Percentiles rank a stretch among this genome's conserved stretches.
Conservation (phyloP, 495 filamentous ascomycete genomes). For the Aspergillus panamensis region DNA sequence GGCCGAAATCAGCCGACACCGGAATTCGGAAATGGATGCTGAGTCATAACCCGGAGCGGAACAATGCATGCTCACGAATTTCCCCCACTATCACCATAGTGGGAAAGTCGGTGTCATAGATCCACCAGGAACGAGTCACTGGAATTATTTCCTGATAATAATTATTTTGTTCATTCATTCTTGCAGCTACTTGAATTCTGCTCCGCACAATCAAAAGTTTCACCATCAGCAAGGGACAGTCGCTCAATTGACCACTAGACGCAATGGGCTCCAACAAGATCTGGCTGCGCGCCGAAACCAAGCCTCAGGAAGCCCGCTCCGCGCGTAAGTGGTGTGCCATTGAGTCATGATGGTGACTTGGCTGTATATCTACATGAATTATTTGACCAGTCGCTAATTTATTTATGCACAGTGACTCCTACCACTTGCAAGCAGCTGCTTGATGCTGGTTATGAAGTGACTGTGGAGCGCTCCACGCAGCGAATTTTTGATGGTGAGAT, state of each 20-base stretch:
- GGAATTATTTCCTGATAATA: constrained; percentile 4
- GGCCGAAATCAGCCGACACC: constrained; percentile 17
- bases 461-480: constrained; percentile 73
- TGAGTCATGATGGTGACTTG: constrained; percentile 10
- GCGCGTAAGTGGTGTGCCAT: constrained; percentile 32
- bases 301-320: constrained; percentile 48
- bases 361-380: not conserved
- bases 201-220: not conserved
- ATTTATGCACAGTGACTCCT: constrained; percentile 49
- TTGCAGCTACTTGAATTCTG: constrained; percentile 7
- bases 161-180: constrained; percentile 11
- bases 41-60: constrained; percentile 41
- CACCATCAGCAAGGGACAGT: not conserved
- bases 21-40: constrained; percentile 21
- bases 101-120: constrained; percentile 35
- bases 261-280: constrained; percentile 46
- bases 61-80: constrained; percentile 22
- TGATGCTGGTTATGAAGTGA: constrained; percentile 78
- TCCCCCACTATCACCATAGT: constrained; percentile 33
- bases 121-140: constrained; percentile 2
- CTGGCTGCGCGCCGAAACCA: constrained; percentile 49
- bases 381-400: constrained; percentile 14
- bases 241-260: constrained; percentile 11
- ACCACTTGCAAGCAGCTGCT: constrained; percentile 74
- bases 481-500: constrained; percentile 76